Conservation (phyloP, 164 flowering plant species). For the Sextonia rubra region DNA sequence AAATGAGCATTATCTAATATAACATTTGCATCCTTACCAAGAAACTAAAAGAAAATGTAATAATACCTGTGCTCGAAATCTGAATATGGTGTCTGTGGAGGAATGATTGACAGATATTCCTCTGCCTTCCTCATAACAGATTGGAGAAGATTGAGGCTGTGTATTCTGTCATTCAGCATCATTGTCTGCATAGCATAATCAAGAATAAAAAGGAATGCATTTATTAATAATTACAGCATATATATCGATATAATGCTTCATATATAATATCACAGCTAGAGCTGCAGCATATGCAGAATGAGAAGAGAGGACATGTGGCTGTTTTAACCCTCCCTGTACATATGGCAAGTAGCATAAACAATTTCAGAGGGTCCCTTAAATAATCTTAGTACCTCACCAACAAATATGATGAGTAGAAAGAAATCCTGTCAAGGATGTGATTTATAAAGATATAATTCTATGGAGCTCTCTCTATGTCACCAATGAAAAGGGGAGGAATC, state of each 20-base stretch:
- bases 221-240: neutral
- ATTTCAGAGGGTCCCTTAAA: too few species aligned
- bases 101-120: slow-evolving; percentile 49
- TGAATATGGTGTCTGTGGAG: slow-evolving; percentile 63
- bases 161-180: slow-evolving; percentile 86
- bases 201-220: neutral
- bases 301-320: neutral
- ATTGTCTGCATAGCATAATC: slow-evolving; percentile 46
- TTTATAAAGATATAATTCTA: too few species aligned
- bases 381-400: neutral
- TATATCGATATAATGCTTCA: neutral
- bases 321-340: neutral
- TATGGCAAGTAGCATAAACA: neutral
- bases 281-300: too few species aligned
- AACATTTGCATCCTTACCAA: neutral
- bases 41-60: slow-evolving; percentile 1
- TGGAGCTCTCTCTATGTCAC: too few species aligned
- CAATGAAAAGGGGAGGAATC: neutral
- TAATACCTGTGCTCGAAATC: slow-evolving; percentile 53
- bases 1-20: neutral
- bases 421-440: too few species aligned
- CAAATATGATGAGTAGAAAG: too few species aligned
- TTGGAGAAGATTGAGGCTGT: slow-evolving; percentile 55
- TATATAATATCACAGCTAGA: neutral
- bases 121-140: slow-evolving; percentile 72